A percentile compares a stretch with the other conserved stretches of the same genome.
Evolutionary conservation across 805 yeast species (phyloP).

Genomic region (Kluyveromyces dobzhanskii): DNA sequence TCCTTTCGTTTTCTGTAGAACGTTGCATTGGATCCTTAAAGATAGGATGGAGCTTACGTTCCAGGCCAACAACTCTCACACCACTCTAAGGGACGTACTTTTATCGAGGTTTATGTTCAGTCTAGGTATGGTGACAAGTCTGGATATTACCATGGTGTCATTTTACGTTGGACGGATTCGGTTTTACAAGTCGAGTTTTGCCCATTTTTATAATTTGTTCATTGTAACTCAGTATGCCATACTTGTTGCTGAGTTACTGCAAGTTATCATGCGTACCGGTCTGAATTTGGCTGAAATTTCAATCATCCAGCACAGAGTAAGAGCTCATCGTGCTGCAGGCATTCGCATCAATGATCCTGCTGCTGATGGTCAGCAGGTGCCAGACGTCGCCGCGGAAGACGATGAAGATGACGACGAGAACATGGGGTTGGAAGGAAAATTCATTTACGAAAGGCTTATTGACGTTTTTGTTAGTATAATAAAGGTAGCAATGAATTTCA

Average conservation of each 20-base stretch:
- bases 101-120: slow-evolving; percentile 38
- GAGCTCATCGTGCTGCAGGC: slow-evolving; percentile 4
- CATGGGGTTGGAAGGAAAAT: slow-evolving; percentile 60
- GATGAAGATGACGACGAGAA: slow-evolving; percentile 37
- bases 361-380: slow-evolving; percentile 6
- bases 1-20: slow-evolving; percentile 44
- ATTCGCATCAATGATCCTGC: slow-evolving; percentile 2
- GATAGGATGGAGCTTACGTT: slow-evolving; percentile 41
- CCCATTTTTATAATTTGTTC: slow-evolving; percentile 47
- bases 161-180: slow-evolving; percentile 35
- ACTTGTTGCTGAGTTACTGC: slow-evolving; percentile 44
- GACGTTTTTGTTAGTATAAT: slow-evolving; percentile 44
- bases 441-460: slow-evolving; percentile 47
- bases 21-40: slow-evolving; percentile 65
- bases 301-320: slow-evolving; percentile 7
- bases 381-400: slow-evolving; percentile 25
- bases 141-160: slow-evolving; percentile 47
- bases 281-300: slow-evolving; percentile 46
- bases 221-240: slow-evolving; percentile 66
- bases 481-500: slow-evolving; percentile 39
- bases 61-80: slow-evolving; percentile 34
- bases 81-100: slow-evolving; percentile 25
- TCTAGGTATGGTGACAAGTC: slow-evolving; percentile 34
- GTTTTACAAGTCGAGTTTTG: slow-evolving; percentile 29
- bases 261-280: slow-evolving; percentile 14